Evolutionary conservation across 2,329 filamentous ascomycete genomes (phyloP), one percentile per base, ranked within the genome.

Genomic region (Ophiocordyceps robertsii): DNA sequence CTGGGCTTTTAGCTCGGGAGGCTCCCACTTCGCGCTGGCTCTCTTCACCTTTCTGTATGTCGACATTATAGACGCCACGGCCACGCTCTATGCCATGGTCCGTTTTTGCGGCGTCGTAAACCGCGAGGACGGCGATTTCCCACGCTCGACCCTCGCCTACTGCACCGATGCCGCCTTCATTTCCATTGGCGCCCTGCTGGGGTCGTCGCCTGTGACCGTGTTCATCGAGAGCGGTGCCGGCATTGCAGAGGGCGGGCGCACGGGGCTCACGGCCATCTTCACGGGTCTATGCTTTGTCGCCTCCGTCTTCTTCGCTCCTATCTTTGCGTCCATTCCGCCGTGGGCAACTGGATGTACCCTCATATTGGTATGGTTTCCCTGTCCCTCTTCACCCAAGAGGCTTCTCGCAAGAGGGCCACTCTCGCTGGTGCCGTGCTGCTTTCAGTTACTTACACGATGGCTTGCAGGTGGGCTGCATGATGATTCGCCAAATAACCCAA

Each of bases 61-160:
- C 40, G 83, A 87, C 52, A 84, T 87, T 50, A 79, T 88, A 46
- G 83, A 88, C 56, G 80, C 79, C 53, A 87, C 83, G 0, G 83
- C 82, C 36, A 87, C 82, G 0, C 64, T 87, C 32, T 87, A 86
- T 62, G 83, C 81, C n/a, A 87, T 88, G 82, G 83, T 82, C 1
- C 78, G 80, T 19, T 86, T 86, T 62, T 80, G 75, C 47, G 76
- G 77, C 33, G 33, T 16, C 27, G 72, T 74, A 37, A 70, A 80
- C 54, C 61, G 72, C 50, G 69, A 74, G 38, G 77, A 82, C 2
- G 77, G 80, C n/a, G 86, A 93, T 57, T 95, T 95, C 48, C 85
- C 89, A 41, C 80, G 86, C 35, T 89, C 84, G 2, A 86, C 87
- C 1, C 64, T 90, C 29, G 88, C 88, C 2, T 88, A 86, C 58